phyloP scores from a whole-genome alignment of 2,329 filamentous ascomycete genomes.

The Sphaerulina musiva region DNA sequence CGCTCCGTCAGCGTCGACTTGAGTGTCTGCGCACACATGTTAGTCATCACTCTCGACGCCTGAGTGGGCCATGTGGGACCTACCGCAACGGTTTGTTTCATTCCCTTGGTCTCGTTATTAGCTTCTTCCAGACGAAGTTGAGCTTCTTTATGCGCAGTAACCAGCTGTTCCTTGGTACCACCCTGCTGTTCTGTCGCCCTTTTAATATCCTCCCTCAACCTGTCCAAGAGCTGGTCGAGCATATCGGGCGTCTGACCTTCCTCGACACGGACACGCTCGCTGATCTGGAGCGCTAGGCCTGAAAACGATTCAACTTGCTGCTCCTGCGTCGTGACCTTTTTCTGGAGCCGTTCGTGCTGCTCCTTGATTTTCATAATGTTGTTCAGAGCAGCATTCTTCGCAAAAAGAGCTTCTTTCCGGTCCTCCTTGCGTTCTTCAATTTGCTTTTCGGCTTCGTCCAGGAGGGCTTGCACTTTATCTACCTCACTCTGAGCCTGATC shows the following conservation, averaged over 20 bases:
- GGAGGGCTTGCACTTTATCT: slow-evolving; percentile 19
- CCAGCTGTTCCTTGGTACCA: slow-evolving; percentile 2
- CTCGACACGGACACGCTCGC: slow-evolving; percentile 2
- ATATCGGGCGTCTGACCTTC: slow-evolving; percentile 25
- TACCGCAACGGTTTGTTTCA: slow-evolving; percentile 37
- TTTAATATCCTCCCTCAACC: slow-evolving; percentile 23
- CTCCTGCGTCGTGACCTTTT: slow-evolving; percentile 28
- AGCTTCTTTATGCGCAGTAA: slow-evolving; percentile 4
- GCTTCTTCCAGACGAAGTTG: slow-evolving; percentile 15
- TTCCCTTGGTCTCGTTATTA: slow-evolving; percentile 17
- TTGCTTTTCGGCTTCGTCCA: slow-evolving; percentile 31
- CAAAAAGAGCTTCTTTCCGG: slow-evolving; percentile 34
- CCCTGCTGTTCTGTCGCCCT: slow-evolving; percentile 3
- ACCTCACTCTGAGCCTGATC: slow-evolving; percentile 30
- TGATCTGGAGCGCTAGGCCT: background rate
- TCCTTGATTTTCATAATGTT: slow-evolving; percentile 32
- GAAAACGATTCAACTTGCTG: slow-evolving; percentile 23
- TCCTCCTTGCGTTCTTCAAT: slow-evolving; percentile 30
- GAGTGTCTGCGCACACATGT: slow-evolving; percentile 39
- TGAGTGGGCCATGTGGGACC: slow-evolving; percentile 14
- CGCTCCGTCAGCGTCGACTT: slow-evolving; percentile 61
- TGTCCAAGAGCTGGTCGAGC: slow-evolving; percentile 29
- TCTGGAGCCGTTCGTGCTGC: slow-evolving; percentile 28
- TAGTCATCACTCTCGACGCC: background rate
- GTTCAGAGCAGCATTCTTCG: slow-evolving; percentile 40